phyloP scores from a whole-genome alignment of 2,329 filamentous ascomycete genomes.

The Aspergillus felis region DNA sequence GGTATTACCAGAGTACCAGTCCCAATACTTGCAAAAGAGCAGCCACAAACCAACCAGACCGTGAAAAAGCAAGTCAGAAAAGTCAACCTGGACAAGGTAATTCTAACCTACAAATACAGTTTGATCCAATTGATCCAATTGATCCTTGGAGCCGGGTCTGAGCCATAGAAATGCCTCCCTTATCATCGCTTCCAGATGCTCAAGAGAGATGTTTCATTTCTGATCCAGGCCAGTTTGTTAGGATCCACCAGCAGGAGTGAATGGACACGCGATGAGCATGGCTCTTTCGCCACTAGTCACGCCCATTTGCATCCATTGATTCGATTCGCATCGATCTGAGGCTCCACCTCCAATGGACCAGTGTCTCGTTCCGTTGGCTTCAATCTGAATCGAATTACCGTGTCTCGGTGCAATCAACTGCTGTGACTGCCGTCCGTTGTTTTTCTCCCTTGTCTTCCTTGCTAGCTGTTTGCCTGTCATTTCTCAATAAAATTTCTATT shows the following conservation, averaged over 20 bases:
- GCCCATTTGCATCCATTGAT: neutral
- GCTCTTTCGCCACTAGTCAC: constrained; percentile 9
- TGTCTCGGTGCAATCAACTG: too few species aligned
- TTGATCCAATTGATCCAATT: neutral
- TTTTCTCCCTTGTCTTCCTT: neutral
- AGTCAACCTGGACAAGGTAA: neutral
- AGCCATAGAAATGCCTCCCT: neutral
- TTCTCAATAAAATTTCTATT: neutral
- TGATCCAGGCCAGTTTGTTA: neutral
- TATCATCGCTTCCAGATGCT: neutral
- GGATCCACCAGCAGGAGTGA: constrained; percentile 3
- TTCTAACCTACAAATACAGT: neutral
- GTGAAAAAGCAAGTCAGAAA: neutral
- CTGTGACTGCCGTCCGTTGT: neutral
- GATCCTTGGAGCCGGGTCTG: neutral
- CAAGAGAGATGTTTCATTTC: neutral
- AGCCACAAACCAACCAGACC: neutral
- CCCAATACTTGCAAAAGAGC: neutral
- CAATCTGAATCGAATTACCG: neutral
- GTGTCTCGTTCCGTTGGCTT: neutral
- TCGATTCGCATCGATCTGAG: constrained; percentile 1
- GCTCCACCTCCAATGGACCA: neutral
- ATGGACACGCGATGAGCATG: constrained; percentile 17
- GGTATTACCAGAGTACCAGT: neutral
- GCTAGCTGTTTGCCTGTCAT: neutral